Base-by-base conservation (phyloP, 1,139 yeast species). In the Kurtzmaniella quercitrusa region DNA sequence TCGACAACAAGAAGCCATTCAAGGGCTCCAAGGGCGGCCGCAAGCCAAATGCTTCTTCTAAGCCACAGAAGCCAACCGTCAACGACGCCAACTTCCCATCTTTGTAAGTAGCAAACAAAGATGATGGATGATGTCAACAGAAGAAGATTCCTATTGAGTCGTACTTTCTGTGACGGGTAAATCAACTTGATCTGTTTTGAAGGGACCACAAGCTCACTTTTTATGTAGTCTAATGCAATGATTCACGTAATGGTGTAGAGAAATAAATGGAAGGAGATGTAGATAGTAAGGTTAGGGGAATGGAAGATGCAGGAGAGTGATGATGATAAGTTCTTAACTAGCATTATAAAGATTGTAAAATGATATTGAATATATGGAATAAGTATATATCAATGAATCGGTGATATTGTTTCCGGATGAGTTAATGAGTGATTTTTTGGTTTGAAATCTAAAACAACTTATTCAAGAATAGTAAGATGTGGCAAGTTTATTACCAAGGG, bases 41-140 rank as follows among this genome's bases (percentile, higher is more conserved):
- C 14, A 27, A 27, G 31, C 31, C 31, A 27, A 27, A 27, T 12
- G 31, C 31, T 27, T 52, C 46, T 46, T 23, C 41, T 27, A 27
- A 38, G 33, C 60, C 68, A 57, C 63, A 65, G 53, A 59, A 63
- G 58, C 72, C 74, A 50, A 71, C 68, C 52, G 65, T 70, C 56
- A 71, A 74, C 66, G 82, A 79, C 63, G 69, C 72, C 62, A 77
- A 79, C 75, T 79, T 81, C 77, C 86, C 87, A 63, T 74, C 85
- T 59, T 77, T 74, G 49, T 64, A 62, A 60, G 53, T 40, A 27
- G 31, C 31, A 27, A 27, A 27, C 31, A 10, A 27, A 27, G 31
- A 27, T 21, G 23, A 21, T 27, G 31, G 23, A 21, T 27, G 31
- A 27, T 27, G 31, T 27, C 31, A 12, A 27, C 31, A 27, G 31